Percentiles rank a stretch among this genome's conserved stretches.
These are phyloP conservation scores for Metschnikowia borealis DNA, from an alignment of 805 yeast genomes.

Conservation along the genomic window DNA sequence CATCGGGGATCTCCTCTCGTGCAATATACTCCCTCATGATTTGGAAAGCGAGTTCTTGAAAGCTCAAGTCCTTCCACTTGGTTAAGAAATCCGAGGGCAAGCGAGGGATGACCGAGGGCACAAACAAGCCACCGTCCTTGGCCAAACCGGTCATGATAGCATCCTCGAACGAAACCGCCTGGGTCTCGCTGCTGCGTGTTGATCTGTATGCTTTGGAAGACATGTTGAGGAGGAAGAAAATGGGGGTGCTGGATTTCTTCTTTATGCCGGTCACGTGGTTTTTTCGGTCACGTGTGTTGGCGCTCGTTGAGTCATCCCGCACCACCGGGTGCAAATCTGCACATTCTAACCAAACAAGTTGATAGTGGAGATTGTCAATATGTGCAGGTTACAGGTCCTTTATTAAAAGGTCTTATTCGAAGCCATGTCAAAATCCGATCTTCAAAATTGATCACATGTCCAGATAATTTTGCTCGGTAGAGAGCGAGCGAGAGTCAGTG, in stretches of 20 bases:
- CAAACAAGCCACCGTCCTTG: constrained; percentile 91
- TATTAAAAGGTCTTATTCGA: too few relatives aligned
- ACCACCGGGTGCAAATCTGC: not conserved
- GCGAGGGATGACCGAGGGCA: constrained; percentile 79
- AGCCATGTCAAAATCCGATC: too few relatives aligned
- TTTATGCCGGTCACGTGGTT: not conserved
- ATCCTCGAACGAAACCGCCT: constrained; percentile 66
- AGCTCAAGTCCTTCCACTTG: constrained; percentile 70
- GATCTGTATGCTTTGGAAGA: constrained; percentile 54
- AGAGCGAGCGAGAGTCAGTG: too few relatives aligned
- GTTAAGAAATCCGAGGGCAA: constrained; percentile 52
- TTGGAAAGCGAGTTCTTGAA: constrained; percentile 83
- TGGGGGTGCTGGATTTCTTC: not conserved
- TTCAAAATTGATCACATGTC: too few relatives aligned
- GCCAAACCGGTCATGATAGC: constrained; percentile 90
- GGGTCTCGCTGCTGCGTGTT: constrained; percentile 58
- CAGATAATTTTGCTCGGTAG: too few relatives aligned
- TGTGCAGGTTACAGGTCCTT: too few relatives aligned
- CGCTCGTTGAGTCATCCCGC: constrained; percentile 5
- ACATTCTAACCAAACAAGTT: not conserved
- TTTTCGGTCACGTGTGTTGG: not conserved
- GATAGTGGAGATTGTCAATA: too few relatives aligned
- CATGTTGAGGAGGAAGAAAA: constrained; percentile 1
- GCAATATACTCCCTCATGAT: constrained; percentile 78
- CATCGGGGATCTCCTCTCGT: constrained; percentile 65